Evolutionary conservation across 495 filamentous ascomycete species (phyloP), one percentile per base, ranked within the genome.

Genomic region (Neurospora intermedia): DNA sequence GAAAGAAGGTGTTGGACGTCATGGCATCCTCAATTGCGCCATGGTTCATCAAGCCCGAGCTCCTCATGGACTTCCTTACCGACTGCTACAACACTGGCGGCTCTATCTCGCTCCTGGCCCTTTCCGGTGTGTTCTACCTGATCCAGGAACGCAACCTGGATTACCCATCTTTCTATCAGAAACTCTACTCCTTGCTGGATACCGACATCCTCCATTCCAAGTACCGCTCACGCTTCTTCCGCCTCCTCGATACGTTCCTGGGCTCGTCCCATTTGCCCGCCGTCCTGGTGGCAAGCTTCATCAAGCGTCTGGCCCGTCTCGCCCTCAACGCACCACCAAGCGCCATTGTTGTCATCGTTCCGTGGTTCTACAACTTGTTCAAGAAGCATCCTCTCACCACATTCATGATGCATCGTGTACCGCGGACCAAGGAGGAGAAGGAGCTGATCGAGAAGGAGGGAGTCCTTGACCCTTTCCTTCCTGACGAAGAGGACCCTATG

Each of bases 11-110:
- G 1, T 84, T 99, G 39, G 86, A 89, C 20, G 85, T 90, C 70
- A 91, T 97, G 85, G 86, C 92, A 6, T 84, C 85, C 73, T 88
- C 86, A 23, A 94, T 98, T 71, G 90, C 91, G 69, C 94, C 96
- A 1, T 95, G 92, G 91, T 97, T 98, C 82, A 87, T 82, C 43
- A 90, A 92, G 43, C 89, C 92, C 7, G 94, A 97, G 77, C 85
- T 95, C 9, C 86, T 99, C n/a, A 94, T 98, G 91, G 96, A 99
- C 83, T 98, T 98, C 82, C 83, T 99, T 45, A 97, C 94, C 3
- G 94, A 97, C 81, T 94, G 90, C 18, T 98, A 95, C 82, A 88
- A 97, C 76, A 81, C 88, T 20, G 94, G 96, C 70, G 96, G 96
- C 71, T 90, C 92, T 6, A 92, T 87, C 10, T 93, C 96, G 6